Percentiles rank a stretch among this genome's conserved stretches.
phyloP scores from a whole-genome alignment of 2,329 filamentous ascomycete species.

The Juglanconis oblonga region DNA sequence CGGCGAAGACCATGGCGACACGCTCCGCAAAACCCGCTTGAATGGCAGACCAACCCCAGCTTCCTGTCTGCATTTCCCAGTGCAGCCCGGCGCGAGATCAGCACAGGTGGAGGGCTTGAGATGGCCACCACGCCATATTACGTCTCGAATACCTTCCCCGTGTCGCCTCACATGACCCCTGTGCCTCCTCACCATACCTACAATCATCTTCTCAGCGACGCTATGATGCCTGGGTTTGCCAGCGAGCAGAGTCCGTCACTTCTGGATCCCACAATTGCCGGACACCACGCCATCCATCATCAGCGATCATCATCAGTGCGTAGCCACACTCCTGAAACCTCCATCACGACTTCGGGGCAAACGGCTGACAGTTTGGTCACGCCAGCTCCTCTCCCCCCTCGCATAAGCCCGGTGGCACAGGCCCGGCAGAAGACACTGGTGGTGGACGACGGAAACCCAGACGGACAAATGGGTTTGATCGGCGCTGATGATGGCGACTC shows the following conservation, averaged over 20 bases:
- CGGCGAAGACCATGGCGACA: constrained; percentile 23
- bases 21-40: constrained; percentile 25
- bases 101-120: constrained; percentile 23
- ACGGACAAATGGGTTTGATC: background rate
- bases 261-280: constrained; percentile 12
- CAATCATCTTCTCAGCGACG: constrained; percentile 32
- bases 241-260: constrained; percentile 31
- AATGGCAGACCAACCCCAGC: constrained; percentile 28
- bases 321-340: constrained; percentile 46
- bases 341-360: constrained; percentile 40
- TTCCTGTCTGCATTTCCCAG: constrained; percentile 27
- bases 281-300: constrained; percentile 28
- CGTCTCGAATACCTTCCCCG: constrained; percentile 26
- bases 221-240: constrained; percentile 34
- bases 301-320: constrained; percentile 43
- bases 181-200: constrained; percentile 33
- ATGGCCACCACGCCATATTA: constrained; percentile 26
- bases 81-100: constrained; percentile 17
- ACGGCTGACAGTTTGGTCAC: constrained; percentile 49
- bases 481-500: constrained; percentile 2
- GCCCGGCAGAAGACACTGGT: constrained; percentile 40
- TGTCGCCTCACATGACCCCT: constrained; percentile 26
- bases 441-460: constrained; percentile 21
- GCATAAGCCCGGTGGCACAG: constrained; percentile 34
- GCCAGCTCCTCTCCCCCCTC: constrained; percentile 36